Evolutionary conservation across 2,329 filamentous ascomycete genomes (phyloP).

Genomic region (Fusarium ramigenum): DNA sequence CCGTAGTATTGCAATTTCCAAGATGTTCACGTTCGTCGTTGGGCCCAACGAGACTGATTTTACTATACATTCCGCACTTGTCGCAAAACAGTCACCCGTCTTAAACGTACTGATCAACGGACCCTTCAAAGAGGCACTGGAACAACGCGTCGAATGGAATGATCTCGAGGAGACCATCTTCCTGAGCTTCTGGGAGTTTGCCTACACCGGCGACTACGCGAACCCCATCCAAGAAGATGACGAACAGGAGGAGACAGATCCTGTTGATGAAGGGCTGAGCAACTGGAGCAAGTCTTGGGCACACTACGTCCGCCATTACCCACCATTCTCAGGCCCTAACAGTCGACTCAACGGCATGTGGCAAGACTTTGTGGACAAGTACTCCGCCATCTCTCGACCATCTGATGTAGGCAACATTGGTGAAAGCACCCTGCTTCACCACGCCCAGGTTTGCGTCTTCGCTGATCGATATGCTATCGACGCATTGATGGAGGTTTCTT

Average conservation of each 20-base stretch:
- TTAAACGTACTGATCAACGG: not conserved
- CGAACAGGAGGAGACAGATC: not conserved
- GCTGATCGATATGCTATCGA: not conserved
- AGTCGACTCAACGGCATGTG: accelerated
- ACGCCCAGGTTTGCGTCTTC: not conserved
- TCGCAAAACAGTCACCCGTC: not conserved
- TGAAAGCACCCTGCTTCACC: not conserved
- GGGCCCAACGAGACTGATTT: not conserved
- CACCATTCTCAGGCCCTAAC: accelerated
- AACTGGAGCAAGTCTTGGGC: not conserved
- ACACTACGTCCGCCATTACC: not conserved
- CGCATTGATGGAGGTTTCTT: accelerated
- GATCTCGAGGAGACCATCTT: not conserved
- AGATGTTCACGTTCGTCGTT: not conserved
- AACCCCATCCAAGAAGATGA: not conserved
- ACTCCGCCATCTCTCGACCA: not conserved
- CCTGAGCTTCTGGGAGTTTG: not conserved
- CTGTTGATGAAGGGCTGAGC: not conserved
- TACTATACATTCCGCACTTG: not conserved
- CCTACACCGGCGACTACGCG: not conserved
- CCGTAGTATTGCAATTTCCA: not conserved
- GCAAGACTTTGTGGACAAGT: not conserved
- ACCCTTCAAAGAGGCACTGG: not conserved
- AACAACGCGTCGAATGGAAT: not conserved
- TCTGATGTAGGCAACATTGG: not conserved